Percentiles rank a stretch among this genome's conserved stretches.
These are phyloP conservation scores for Epichloe baconii DNA, from an alignment of 2,329 filamentous ascomycete species.

Conservation along the genomic window DNA sequence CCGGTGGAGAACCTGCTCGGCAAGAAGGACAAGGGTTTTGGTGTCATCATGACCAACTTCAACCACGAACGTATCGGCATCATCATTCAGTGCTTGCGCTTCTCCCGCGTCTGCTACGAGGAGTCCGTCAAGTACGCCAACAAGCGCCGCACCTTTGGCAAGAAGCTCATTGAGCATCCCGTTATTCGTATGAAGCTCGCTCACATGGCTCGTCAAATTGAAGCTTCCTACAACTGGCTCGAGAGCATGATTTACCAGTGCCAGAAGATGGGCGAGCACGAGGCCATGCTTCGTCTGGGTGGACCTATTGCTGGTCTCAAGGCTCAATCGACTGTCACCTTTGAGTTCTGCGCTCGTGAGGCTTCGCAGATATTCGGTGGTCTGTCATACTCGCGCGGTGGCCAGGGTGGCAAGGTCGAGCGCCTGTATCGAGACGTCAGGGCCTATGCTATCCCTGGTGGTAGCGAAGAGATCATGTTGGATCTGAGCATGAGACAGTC, in stretches of 20 bases:
- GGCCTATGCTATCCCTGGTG: constrained; percentile 92
- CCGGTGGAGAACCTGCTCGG: constrained; percentile 97
- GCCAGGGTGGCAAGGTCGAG: constrained; percentile 93
- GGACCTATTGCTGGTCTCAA: constrained; percentile 90
- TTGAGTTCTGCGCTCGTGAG: constrained; percentile 95
- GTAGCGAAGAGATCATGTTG: constrained; percentile 96
- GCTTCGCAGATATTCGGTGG: constrained; percentile 97
- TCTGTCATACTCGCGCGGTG: constrained; percentile 79
- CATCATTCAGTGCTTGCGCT: constrained; percentile 92
- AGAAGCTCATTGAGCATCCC: constrained; percentile 90
- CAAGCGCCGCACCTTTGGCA: constrained; percentile 94
- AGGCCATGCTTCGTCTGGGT: constrained; percentile 91
- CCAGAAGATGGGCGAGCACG: constrained; percentile 80
- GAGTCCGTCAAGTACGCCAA: constrained; percentile 93
- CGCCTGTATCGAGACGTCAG: constrained; percentile 87
- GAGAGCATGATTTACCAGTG: constrained; percentile 93
- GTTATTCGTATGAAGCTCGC: constrained; percentile 97
- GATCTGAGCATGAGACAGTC: constrained; percentile 90
- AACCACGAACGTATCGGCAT: constrained; percentile 99
- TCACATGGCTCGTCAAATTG: constrained; percentile 96
- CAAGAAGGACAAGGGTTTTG: constrained; percentile 97
- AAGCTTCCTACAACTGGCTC: constrained; percentile 93
- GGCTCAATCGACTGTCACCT: constrained; percentile 85
- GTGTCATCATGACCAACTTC: constrained; percentile 99
- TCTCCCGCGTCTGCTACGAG: constrained; percentile 93